Evolutionary conservation across 1,284 basidiomycete species (phyloP), one percentile per base, ranked within the genome.

Genomic region (Athelia sp.): DNA sequence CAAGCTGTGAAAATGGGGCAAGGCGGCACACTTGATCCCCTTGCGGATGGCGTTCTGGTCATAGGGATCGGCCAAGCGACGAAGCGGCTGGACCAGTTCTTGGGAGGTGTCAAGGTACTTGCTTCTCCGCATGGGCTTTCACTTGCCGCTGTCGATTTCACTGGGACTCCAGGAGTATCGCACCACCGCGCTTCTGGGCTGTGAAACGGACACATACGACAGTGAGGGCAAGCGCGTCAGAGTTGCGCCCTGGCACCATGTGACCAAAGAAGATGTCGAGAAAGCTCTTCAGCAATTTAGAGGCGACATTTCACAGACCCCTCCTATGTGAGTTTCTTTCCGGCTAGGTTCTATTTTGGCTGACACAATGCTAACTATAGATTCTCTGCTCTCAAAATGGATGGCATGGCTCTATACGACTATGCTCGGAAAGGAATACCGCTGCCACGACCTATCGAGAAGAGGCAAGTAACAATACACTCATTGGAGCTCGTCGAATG

Each of bases 371-470:
- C 36, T 40, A 46, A 49, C 50, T 47, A 31, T 52, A 98, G 94
- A 64, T 99, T 96, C 70, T 99, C 96, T 11, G 97, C 97, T 0
- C 74, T 99, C 38, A 96, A 98, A 67, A 99, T 99, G 92, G 94
- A 99, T 59, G 97, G 97, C 2, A 94, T 84, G 67, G 90, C 93
- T 1, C 67, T 99, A 24, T 95, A 99, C 66, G 96, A 99, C 61
- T 99, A 99, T 63, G 97, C 97, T 13, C 82, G 97, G 3, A 80
- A 89, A 61, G 89, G 88, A 10, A 87, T 88, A 46, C 91, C 94
- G 0, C 78, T 99, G 14, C 97, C 97, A 18, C 82, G 95, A 10
- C 90, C 95, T 3, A 97, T 99, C 54, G 92, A 95, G 58, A 68
- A 86, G 43, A 84, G 97, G n/a, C 77, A 82, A 55, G 89, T 91